Base-by-base conservation (phyloP, 345 rosid species). In the Salix purpurea region DNA sequence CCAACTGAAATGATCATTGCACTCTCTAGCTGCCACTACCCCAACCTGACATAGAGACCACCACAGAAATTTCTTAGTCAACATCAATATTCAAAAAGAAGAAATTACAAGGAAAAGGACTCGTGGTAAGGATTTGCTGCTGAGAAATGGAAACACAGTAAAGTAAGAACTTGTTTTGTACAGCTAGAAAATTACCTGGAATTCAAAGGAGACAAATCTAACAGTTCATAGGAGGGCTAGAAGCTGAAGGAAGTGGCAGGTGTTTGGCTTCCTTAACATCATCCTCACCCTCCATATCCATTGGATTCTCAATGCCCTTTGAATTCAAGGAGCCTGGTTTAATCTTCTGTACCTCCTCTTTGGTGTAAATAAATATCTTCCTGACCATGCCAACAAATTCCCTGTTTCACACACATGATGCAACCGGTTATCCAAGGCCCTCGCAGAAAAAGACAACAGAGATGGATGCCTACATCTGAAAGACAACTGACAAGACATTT, bases 311-410 rank as follows among this genome's bases (percentile, higher is more conserved):
- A 64, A 77, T 78, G 8, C 74, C 60, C 62, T 75, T 83, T 11
- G 67, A 66, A 84, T 69, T 82, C 50, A 84, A 73, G 9, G 84
- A 50, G 24, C 77, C 74, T 0, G 86, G 85, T 48, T 40, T 78
- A 88, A 87, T 87, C 82, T 65, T 86, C 78, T 81, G 86, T 6
- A 85, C 87, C 80, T 87, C 90, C 78, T 87, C 91, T 68, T 81
- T 81, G 18, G 89, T 84, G 73, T 84, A 84, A 28, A 87, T 83
- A 65, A 74, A 84, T 69, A 89, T 87, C 82, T 85, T 89, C 0
- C 84, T 79, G 30, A 83, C 91, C 89, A 89, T 85, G 75, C 74
- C 82, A 70, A 88, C 87, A 79, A 88, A 89, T 81, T 89, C 91
- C 85, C 91, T 87, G 81, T 66, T 37, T 32, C 23, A 34, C 23